Evolutionary conservation across 257 asterid genomes (phyloP).

Genomic region (Datura wrightii): DNA sequence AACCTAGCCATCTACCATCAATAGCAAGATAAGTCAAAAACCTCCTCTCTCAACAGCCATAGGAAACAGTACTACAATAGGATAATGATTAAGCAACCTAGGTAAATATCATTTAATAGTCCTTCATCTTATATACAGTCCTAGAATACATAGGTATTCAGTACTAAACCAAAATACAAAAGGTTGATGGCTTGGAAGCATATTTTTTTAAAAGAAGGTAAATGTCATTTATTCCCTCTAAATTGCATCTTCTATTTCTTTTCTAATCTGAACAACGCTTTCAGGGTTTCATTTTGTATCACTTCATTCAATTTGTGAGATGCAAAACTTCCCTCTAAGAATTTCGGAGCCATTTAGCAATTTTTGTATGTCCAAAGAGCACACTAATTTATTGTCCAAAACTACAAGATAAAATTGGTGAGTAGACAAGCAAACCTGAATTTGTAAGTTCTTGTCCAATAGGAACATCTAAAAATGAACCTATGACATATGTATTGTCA

Average conservation of each 20-base stretch:
- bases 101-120: not conserved
- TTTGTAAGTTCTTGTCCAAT: constrained; percentile 38
- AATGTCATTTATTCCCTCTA: not conserved
- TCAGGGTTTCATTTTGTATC: not conserved
- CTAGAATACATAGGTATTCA: not conserved
- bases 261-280: not conserved
- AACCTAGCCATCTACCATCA: not conserved
- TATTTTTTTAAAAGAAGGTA: not conserved
- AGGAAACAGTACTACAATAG: not conserved
- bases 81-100: constrained; percentile 2
- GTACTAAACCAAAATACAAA: constrained; percentile 15
- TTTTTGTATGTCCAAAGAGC: constrained; percentile 3
- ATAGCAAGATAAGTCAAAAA: not conserved
- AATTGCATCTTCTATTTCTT: constrained; percentile 11
- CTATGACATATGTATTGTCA: constrained; percentile 34
- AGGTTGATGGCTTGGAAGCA: constrained; percentile 27
- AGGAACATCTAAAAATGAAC: constrained; percentile 45
- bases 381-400: not conserved
- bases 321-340: not conserved
- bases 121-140: not conserved
- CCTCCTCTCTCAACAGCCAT: not conserved
- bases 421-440: constrained; percentile 34
- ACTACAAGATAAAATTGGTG: not conserved
- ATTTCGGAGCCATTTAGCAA: not conserved
- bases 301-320: constrained; percentile 8